These are phyloP conservation scores for Yarrowia hollandica DNA, from an alignment of 805 yeast genomes.

Conservation along the genomic window DNA sequence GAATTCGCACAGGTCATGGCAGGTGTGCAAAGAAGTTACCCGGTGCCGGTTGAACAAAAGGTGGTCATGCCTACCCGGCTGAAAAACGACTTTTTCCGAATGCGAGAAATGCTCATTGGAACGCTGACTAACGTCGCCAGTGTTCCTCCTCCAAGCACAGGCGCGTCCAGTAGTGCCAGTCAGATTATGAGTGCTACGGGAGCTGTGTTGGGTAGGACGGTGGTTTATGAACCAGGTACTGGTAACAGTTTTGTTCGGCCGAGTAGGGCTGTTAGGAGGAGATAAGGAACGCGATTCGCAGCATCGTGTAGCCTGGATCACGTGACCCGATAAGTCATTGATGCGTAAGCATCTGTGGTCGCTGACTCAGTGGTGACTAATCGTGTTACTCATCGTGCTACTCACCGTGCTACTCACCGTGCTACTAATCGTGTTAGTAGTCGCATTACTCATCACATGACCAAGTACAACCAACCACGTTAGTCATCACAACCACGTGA, in stretches of 20 bases:
- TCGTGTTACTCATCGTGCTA: too few relatives aligned
- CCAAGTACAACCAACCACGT: too few relatives aligned
- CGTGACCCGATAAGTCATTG: too few relatives aligned
- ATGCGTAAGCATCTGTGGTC: too few relatives aligned
- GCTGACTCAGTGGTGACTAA: too few relatives aligned
- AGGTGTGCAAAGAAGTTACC: conserved; percentile 76
- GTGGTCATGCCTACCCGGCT: conserved; percentile 67
- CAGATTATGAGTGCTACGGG: conserved; percentile 41
- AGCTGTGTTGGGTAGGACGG: conserved; percentile 40
- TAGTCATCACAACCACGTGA: too few relatives aligned
- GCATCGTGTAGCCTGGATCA: too few relatives aligned
- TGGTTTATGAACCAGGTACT: conserved; percentile 39
- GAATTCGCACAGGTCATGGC: conserved; percentile 86
- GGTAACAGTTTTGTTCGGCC: conserved; percentile 40
- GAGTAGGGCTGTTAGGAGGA: conserved; percentile 33
- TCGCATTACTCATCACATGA: too few relatives aligned
- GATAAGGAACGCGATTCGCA: background rate
- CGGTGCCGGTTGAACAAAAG: conserved; percentile 79
- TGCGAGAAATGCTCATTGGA: conserved; percentile 92
- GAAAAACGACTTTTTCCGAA: conserved; percentile 72
- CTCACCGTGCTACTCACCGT: too few relatives aligned
- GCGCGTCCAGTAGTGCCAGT: conserved; percentile 29
- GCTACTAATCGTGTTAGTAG: too few relatives aligned
- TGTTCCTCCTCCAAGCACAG: background rate
- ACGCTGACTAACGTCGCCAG: conserved; percentile 48